Conservation (phyloP, 805 yeast genomes). For the Kluyveromyces siamensis region DNA sequence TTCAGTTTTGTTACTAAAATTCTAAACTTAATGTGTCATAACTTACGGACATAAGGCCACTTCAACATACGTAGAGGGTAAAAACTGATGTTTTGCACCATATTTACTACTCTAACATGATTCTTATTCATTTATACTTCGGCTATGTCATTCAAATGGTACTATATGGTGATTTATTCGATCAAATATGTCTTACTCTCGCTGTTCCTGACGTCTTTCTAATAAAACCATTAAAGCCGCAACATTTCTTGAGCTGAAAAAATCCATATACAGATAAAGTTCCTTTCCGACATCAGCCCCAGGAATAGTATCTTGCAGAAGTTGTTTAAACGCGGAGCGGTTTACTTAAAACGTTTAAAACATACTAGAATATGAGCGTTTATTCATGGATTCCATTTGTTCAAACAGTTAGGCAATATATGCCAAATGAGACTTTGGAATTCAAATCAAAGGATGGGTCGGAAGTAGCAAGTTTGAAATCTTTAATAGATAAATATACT, state of each 20-base stretch:
- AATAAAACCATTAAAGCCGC: neutral
- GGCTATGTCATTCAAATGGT: too few relatives aligned
- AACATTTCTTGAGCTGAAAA: neutral
- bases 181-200: too few relatives aligned
- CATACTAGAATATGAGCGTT: neutral
- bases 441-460: constrained; percentile 8
- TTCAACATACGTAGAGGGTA: neutral
- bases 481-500: constrained; percentile 28
- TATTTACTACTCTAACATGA: too few relatives aligned
- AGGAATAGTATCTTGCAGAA: too few relatives aligned
- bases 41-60: neutral
- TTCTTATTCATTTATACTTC: too few relatives aligned
- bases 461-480: neutral
- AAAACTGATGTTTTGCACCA: neutral
- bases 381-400: neutral
- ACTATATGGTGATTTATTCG: too few relatives aligned
- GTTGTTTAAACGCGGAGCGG: too few relatives aligned
- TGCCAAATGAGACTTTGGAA: constrained; percentile 6
- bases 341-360: neutral
- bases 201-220: too few relatives aligned
- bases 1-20: neutral
- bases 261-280: too few relatives aligned
- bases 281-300: too few relatives aligned
- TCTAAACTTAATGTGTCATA: neutral
- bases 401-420: constrained; percentile 5